Evolutionary conservation across 768 basidiomycete species (phyloP), one percentile per base, ranked within the genome.

Genomic region (Phanerochaete carnosa): DNA sequence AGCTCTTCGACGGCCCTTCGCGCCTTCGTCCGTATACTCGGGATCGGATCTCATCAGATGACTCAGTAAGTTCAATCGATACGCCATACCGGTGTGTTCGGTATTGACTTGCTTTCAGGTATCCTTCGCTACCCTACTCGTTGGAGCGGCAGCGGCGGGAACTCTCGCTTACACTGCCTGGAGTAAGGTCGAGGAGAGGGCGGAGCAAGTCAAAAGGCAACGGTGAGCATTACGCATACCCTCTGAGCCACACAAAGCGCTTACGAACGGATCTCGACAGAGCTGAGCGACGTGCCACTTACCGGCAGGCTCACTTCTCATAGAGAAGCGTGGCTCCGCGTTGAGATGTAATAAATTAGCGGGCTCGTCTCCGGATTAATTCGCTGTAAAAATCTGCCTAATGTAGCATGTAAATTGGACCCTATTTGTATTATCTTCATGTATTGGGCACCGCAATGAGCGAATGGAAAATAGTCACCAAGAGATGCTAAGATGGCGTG

Each of bases 1-100:
- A 76, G 64, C 55, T 79, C 16, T 83, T 82, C 60, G 80, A 81
- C 28, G 81, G 81, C 2, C 82, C 82, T 19, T 80, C 81, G 5
- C 72, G 75, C 29, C 63, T 68, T 43, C 62, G 66, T n/a, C 64
- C 65, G 2, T 68, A 66, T 51, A 47, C 32, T n/a, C 59, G 55
- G 2, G 60, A 56, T 19, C 37, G 55, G 6, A 43, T 11, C 22
- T 33, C 45, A 13, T 45, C 32, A 32, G 45, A 53, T 16, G 49
- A 62, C 11, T n/a, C 23, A 30, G 61, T 62, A 59, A 58, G 61
- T 23, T 37, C 23, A 19, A 11, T 50, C 60, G 22, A 37, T n/a
- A n/a, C n/a, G 6, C 45, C n/a, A 26, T 2, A 16, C 29, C 15
- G 29, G 49, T 51, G 49, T 12, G 49, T 28, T 16, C 19, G n/a